phyloP scores from a whole-genome alignment of 2,329 filamentous ascomycete species.

The Chalaropsis ovoidea region DNA sequence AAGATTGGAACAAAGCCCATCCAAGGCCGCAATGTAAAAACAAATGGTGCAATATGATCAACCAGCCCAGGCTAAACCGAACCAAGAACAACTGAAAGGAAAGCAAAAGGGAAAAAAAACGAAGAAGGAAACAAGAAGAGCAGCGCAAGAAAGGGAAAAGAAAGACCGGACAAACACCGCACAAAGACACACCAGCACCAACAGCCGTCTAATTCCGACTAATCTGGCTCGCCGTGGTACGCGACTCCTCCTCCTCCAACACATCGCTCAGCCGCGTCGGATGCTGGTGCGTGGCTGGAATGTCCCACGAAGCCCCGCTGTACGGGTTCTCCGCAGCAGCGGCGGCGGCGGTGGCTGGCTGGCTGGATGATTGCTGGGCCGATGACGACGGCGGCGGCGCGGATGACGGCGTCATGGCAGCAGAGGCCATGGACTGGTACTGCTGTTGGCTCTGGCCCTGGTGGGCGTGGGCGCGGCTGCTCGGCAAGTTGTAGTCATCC shows the following conservation, averaged over 20 bases:
- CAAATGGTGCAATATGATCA: constrained; percentile 12
- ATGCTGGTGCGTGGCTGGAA: constrained; percentile 70
- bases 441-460: constrained; percentile 29
- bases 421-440: constrained; percentile 18
- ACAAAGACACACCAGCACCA: not conserved
- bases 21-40: constrained; percentile 4
- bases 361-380: not conserved
- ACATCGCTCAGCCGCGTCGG: constrained; percentile 84
- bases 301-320: constrained; percentile 62
- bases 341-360: not conserved
- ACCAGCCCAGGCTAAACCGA: constrained; percentile 16
- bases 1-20: constrained; percentile 12
- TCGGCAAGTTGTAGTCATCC: constrained; percentile 32
- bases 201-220: constrained; percentile 35
- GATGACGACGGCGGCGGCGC: constrained; percentile 9
- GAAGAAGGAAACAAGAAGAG: not conserved
- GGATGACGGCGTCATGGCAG: constrained; percentile 24
- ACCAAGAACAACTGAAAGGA: not conserved
- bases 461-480: constrained; percentile 32
- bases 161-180: not conserved
- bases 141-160: not conserved
- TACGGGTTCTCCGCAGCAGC: constrained; percentile 40
- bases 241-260: constrained; percentile 71
- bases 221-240: constrained; percentile 55
- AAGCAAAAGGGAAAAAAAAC: not conserved